Percentiles rank a stretch among this genome's conserved stretches.
These are phyloP conservation scores for Solanum pinnatisectum DNA, from an alignment of 257 asterid species.

Conservation along the genomic window DNA sequence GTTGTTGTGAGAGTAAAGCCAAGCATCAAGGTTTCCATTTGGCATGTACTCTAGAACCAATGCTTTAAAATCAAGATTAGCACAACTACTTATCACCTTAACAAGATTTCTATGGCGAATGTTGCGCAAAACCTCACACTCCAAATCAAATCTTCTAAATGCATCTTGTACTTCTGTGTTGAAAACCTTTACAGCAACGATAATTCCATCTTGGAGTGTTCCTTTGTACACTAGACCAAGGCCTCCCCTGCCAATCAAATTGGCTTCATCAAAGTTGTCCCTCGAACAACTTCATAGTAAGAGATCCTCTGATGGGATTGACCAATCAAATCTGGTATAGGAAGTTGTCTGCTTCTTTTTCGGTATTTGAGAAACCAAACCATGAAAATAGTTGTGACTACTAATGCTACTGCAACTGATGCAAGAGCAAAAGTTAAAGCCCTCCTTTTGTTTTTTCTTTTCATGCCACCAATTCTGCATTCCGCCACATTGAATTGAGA, in stretches of 20 bases:
- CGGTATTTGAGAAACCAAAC: background rate
- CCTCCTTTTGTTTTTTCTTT: background rate
- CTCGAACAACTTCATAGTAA: slow-evolving; percentile 1
- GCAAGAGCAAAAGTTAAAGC: background rate
- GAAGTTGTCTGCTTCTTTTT: background rate
- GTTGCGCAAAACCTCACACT: slow-evolving; percentile 3
- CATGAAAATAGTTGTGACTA: background rate
- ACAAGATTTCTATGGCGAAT: slow-evolving; percentile 9
- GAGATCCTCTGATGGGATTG: background rate
- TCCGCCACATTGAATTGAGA: background rate
- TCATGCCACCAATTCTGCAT: background rate
- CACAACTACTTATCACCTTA: background rate
- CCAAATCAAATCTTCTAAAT: background rate
- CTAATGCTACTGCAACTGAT: background rate
- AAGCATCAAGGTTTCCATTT: background rate
- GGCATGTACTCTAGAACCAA: background rate
- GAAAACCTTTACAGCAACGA: background rate
- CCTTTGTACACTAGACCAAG: background rate
- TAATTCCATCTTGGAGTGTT: background rate
- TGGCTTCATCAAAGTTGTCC: slow-evolving; percentile 4
- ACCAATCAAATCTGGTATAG: background rate
- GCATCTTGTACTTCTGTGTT: background rate
- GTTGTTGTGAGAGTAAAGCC: slow-evolving; percentile 2
- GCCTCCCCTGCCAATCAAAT: slow-evolving; percentile 6
- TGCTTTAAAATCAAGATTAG: background rate